phyloP scores from a whole-genome alignment of 2,329 filamentous ascomycete species.

The Aspergillus thermomutatus region DNA sequence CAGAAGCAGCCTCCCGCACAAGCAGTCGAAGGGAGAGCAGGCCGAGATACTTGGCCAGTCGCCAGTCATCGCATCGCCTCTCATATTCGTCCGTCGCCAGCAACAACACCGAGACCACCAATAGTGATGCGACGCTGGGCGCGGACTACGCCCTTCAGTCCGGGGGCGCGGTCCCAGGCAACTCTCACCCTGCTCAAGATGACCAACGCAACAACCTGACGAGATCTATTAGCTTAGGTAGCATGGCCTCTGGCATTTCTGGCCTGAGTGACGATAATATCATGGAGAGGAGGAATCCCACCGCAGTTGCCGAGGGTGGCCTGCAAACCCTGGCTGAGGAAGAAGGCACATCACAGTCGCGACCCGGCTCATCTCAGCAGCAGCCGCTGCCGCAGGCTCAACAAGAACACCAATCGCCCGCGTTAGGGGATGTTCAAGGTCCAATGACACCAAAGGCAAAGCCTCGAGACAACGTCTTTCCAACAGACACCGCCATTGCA shows the following conservation, averaged over 20 bases:
- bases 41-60: slow-evolving; percentile 54
- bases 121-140: slow-evolving; percentile 69
- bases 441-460: slow-evolving; percentile 70
- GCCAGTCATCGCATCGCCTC: slow-evolving; percentile 57
- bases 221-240: slow-evolving; percentile 80
- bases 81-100: slow-evolving; percentile 56
- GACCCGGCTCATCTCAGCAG: slow-evolving; percentile 37
- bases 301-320: slow-evolving; percentile 42
- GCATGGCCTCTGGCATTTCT: slow-evolving; percentile 74
- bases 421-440: slow-evolving; percentile 40
- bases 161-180: slow-evolving; percentile 65
- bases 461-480: slow-evolving; percentile 56
- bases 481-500: slow-evolving; percentile 84
- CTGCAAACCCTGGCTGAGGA: slow-evolving; percentile 62
- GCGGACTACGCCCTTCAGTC: slow-evolving; percentile 80
- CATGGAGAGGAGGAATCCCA: slow-evolving; percentile 42
- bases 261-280: slow-evolving; percentile 50
- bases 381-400: slow-evolving; percentile 25
- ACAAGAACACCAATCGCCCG: slow-evolving; percentile 16
- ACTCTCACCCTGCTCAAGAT: slow-evolving; percentile 18
- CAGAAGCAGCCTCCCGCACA: slow-evolving; percentile 17
- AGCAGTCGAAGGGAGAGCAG: slow-evolving; percentile 40
- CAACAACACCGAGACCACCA: slow-evolving; percentile 57
- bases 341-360: slow-evolving; percentile 37
- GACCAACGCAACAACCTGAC: slow-evolving; percentile 52